A percentile compares a stretch with the other conserved stretches of the same genome.
phyloP scores from a whole-genome alignment of 768 basidiomycete genomes.

The Boletus tomentosulus region DNA sequence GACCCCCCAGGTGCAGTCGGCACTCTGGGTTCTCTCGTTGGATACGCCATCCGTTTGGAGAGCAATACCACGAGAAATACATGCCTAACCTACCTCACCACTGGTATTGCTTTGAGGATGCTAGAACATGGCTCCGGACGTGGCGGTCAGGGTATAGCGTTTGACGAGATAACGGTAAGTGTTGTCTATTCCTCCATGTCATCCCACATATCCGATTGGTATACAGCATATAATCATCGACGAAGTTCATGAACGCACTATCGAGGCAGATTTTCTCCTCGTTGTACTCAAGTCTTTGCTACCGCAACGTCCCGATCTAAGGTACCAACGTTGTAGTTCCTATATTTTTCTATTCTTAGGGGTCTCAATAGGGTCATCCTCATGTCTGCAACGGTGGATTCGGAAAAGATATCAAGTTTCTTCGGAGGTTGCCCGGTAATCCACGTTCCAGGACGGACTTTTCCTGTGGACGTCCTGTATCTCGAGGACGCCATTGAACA shows the following conservation, averaged over 20 bases:
- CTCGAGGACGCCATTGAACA: conserved; percentile 90
- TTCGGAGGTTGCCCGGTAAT: conserved; percentile 86
- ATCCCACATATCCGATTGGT: not conserved
- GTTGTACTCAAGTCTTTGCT: conserved; percentile 88
- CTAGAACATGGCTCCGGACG: conserved; percentile 78
- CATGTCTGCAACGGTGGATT: conserved; percentile 96
- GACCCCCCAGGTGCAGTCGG: conserved; percentile 73
- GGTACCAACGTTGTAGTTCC: conserved; percentile 41
- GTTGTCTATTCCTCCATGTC: conserved; percentile 2
- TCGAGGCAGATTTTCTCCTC: conserved; percentile 95
- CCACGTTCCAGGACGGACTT: conserved; percentile 90
- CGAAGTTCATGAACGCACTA: conserved; percentile 96
- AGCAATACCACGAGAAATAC: conserved; percentile 80
- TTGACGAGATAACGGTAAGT: conserved; percentile 91
- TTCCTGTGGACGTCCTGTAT: conserved; percentile 82
- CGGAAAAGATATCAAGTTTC: conserved; percentile 82
- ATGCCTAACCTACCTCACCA: conserved; percentile 79
- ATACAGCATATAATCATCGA: conserved; percentile 90
- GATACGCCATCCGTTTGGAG: conserved; percentile 93
- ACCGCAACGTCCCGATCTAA: conserved; percentile 73
- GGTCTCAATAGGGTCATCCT: conserved; percentile 64
- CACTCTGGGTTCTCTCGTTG: conserved; percentile 73
- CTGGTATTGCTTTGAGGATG: conserved; percentile 96
- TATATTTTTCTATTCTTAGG: conserved; percentile 3
- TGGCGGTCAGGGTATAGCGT: conserved; percentile 69